Base-by-base conservation (phyloP, 73 alveolate genomes). In the Breviolum minutum region DNA sequence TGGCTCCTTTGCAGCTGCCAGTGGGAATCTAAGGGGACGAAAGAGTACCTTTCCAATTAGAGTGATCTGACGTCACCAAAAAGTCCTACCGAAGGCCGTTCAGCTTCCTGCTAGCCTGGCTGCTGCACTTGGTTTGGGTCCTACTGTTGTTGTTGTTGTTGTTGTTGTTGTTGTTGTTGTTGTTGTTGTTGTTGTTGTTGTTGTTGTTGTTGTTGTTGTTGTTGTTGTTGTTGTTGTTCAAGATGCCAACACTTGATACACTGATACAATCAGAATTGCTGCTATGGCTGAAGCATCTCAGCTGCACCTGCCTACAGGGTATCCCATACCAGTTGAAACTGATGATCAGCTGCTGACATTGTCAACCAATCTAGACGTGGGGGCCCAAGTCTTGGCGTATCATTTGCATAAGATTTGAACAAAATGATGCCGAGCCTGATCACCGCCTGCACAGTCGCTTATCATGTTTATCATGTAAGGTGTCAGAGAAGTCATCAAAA, bases 91-190 rank as follows among this genome's bases (percentile, higher is more conserved):
- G 10, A 20, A 86, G 94, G 94, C 94, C 11, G 80, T 62, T 61
- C 94, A 86, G 94, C 80, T 86, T 62, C 94, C 94, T 24, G 94
- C 94, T 9, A 63, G 63, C 79, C 63, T 86, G 27, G 94, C 94
- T 12, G 79, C 94, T n/a, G 94, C 94, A 6, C 79, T 86, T 77
- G 94, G 94, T 63, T 12, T 20, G 94, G 94, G 63, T 5, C 80
- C 79, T 14, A n/a, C 29, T 12, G 8, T 11, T 2, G 9, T 40
- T 48, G 60, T 14, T 9, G 40, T 82, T 82, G 7, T 82, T 29
- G 9, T 40, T 8, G 24, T 16, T 13, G 19, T 20, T 40, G 30
- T 9, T 40, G 19, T 7, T 81, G 14, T 40, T 6, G 26, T 13
- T 81, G 14, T 81, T 84, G 9, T 40, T 48, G 60, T 14, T 9